Evolutionary conservation across 2,329 filamentous ascomycete species (phyloP).

Genomic region (Tolypocladium tropicale): DNA sequence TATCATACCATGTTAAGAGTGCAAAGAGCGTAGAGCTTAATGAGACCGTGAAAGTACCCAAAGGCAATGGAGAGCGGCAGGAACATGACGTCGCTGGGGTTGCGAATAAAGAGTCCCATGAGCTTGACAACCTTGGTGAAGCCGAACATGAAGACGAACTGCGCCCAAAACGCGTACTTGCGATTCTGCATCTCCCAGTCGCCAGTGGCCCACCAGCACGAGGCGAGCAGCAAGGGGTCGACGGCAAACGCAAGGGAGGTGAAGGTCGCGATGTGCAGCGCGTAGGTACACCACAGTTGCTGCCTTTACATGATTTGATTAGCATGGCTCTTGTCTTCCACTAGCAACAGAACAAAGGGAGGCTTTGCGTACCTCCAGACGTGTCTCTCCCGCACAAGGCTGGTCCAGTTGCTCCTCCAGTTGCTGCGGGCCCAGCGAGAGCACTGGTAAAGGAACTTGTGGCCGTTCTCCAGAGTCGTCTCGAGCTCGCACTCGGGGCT

Average conservation of each 20-base stretch:
- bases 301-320: slow-evolving; percentile 44
- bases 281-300: slow-evolving; percentile 89
- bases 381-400: slow-evolving; percentile 70
- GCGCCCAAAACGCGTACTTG: slow-evolving; percentile 45
- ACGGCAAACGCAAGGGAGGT: slow-evolving; percentile 76
- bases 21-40: slow-evolving; percentile 80
- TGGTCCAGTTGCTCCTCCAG: slow-evolving; percentile 94
- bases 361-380: slow-evolving; percentile 59
- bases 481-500: slow-evolving; percentile 83
- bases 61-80: slow-evolving; percentile 81
- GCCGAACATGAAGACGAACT: slow-evolving; percentile 64
- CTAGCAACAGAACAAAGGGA: not conserved
- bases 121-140: slow-evolving; percentile 90
- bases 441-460: slow-evolving; percentile 87
- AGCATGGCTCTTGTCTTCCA: not conserved
- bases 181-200: slow-evolving; percentile 45
- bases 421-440: slow-evolving; percentile 94
- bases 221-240: slow-evolving; percentile 62
- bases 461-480: slow-evolving; percentile 83
- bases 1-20: slow-evolving; percentile 72
- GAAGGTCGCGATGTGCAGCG: slow-evolving; percentile 84
- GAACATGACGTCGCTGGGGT: slow-evolving; percentile 70
- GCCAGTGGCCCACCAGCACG: slow-evolving; percentile 59
- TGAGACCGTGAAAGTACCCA: slow-evolving; percentile 84
- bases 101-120: slow-evolving; percentile 72